phyloP scores from a whole-genome alignment of 495 filamentous ascomycete genomes.

The Friedmanniomyces simplex region DNA sequence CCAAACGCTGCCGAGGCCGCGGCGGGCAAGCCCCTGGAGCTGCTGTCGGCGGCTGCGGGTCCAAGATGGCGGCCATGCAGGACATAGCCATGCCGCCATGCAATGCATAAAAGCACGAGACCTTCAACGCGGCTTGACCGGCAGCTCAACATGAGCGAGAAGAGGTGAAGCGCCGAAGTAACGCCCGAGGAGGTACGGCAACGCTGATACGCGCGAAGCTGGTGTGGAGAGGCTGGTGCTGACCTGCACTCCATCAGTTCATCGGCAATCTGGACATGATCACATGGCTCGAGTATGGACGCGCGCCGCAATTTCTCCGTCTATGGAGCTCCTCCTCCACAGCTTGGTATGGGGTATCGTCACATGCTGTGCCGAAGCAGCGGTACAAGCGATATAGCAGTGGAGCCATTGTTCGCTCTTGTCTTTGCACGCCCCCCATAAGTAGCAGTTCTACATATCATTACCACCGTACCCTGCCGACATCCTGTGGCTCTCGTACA shows the following conservation, averaged over 20 bases:
- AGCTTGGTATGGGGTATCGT: background rate
- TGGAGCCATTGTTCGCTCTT: background rate
- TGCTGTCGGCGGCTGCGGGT: too few species aligned
- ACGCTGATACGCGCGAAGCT: background rate
- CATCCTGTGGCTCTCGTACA: background rate
- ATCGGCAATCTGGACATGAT: conserved; percentile 1
- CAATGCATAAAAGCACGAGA: too few species aligned
- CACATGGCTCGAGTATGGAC: background rate
- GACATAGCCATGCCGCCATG: too few species aligned
- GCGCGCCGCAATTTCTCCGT: conserved; percentile 4
- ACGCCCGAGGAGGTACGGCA: background rate
- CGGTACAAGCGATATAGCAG: background rate
- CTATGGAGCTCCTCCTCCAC: conserved; percentile 6
- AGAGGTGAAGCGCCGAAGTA: background rate
- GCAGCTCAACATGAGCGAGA: background rate
- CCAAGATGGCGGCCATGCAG: too few species aligned
- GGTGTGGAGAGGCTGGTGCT: background rate
- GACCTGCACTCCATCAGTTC: background rate
- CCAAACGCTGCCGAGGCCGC: too few species aligned
- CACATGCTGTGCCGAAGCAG: conserved; percentile 1
- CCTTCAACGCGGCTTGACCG: too few species aligned
- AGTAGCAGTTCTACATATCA: background rate
- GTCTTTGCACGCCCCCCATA: background rate
- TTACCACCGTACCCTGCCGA: conserved; percentile 23
- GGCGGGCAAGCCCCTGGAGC: too few species aligned